Percentiles rank a stretch among this genome's conserved stretches.
phyloP scores from a whole-genome alignment of 2,329 filamentous ascomycete species.

The Penicillium sp. region DNA sequence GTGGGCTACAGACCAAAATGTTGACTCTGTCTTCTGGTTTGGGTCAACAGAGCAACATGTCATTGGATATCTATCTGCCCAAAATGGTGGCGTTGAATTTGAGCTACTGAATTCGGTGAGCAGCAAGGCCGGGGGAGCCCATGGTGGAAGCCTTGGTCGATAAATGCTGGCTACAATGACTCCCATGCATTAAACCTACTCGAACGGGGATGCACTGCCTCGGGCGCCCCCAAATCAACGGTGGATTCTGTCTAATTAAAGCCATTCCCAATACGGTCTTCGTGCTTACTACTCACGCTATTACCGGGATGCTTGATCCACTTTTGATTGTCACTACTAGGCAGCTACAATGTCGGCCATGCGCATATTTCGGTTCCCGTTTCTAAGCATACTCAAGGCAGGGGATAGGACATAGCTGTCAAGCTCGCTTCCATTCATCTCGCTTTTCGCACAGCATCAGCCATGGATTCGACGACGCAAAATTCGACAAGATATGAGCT shows the following conservation, averaged over 20 bases:
- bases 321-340: neutral
- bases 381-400: neutral
- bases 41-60: conserved; percentile 37
- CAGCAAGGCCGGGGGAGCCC: conserved; percentile 20
- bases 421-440: neutral
- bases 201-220: neutral
- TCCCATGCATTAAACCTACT: neutral
- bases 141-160: conserved; percentile 21
- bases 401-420: neutral
- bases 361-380: neutral
- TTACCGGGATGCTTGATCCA: neutral
- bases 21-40: conserved; percentile 37
- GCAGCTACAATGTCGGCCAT: neutral
- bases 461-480: neutral
- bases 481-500: conserved; percentile 18
- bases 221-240: neutral
- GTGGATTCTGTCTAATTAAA: neutral
- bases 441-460: neutral
- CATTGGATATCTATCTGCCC: conserved; percentile 32
- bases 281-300: neutral
- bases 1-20: conserved; percentile 29
- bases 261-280: neutral
- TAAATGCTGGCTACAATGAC: conserved; percentile 5
- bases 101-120: conserved; percentile 31
- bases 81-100: conserved; percentile 27